phyloP scores from a whole-genome alignment of 306 rosid genomes.

The Pyrus pyrifolia region DNA sequence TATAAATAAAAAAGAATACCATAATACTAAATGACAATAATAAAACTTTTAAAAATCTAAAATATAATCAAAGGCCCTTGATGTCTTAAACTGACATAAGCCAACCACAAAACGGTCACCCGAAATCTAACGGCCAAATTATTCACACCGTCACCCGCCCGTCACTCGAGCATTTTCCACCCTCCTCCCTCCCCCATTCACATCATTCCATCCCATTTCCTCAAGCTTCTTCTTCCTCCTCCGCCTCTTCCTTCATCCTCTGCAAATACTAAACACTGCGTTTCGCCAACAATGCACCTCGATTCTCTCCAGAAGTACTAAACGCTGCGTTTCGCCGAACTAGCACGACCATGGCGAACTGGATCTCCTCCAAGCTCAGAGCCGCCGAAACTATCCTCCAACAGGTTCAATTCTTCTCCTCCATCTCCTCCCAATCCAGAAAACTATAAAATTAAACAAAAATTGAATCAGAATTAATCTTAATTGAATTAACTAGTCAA shows the following conservation, averaged over 20 bases:
- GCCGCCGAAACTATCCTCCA: constrained; percentile 91
- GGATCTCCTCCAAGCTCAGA: constrained; percentile 98
- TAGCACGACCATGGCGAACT: constrained; percentile 60
- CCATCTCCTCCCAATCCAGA: background rate
- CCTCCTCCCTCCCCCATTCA: background rate
- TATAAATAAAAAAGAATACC: too few species aligned
- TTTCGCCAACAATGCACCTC: constrained; percentile 13
- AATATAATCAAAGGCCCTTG: too few species aligned
- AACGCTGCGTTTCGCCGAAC: constrained; percentile 8
- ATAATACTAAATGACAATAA: too few species aligned
- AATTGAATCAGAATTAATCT: background rate
- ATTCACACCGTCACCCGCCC: background rate
- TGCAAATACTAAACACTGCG: constrained; percentile 1
- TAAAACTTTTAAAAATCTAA: too few species aligned
- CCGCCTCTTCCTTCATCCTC: background rate
- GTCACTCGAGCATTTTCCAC: background rate
- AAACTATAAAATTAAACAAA: background rate
- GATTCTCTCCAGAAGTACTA: background rate
- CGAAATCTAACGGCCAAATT: background rate
- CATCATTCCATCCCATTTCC: background rate
- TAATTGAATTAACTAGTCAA: background rate
- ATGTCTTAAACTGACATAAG: too few species aligned
- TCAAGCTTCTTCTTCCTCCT: background rate
- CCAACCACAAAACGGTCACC: background rate
- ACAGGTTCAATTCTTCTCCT: constrained; percentile 44